Percentiles rank a stretch among this genome's conserved stretches.
These are phyloP conservation scores for Penicillium dipodomyicola DNA, from an alignment of 495 filamentous ascomycete species.

Conservation along the genomic window DNA sequence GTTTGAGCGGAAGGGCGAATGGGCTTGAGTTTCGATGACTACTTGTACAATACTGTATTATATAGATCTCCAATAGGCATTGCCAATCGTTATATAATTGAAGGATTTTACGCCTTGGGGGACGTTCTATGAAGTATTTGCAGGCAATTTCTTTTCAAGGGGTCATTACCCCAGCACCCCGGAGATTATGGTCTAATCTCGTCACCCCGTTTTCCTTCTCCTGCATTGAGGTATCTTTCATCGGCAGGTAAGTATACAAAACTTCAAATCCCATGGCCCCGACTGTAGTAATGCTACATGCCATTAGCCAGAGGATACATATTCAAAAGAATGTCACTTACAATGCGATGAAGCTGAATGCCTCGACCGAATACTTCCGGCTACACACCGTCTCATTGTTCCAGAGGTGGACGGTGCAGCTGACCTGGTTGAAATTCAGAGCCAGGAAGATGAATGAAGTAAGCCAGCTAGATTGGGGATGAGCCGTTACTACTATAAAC, in stretches of 20 bases:
- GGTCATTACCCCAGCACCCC: background rate
- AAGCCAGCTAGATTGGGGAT: constrained; percentile 17
- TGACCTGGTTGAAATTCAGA: constrained; percentile 19
- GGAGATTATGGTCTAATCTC: background rate
- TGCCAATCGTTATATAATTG: constrained; percentile 1
- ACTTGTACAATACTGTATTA: constrained; percentile 21
- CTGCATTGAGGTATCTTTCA: background rate
- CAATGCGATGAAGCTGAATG: constrained; percentile 29
- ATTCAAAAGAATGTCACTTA: constrained; percentile 1
- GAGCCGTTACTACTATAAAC: background rate
- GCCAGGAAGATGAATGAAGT: constrained; percentile 25
- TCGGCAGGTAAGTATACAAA: background rate
- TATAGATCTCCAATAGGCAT: constrained; percentile 10
- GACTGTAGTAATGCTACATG: background rate
- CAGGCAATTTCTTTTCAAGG: background rate
- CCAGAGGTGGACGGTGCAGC: constrained; percentile 18
- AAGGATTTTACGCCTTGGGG: background rate
- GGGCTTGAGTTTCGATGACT: constrained; percentile 23
- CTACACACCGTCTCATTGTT: constrained; percentile 19
- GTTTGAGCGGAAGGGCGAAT: constrained; percentile 40
- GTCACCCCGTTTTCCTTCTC: background rate
- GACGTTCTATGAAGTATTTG: background rate
- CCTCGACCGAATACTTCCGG: constrained; percentile 20
- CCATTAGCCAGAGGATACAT: no score
- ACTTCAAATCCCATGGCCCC: background rate